These are phyloP conservation scores for Coriaria nepalensis DNA, from an alignment of 306 rosid species.

Conservation along the genomic window DNA sequence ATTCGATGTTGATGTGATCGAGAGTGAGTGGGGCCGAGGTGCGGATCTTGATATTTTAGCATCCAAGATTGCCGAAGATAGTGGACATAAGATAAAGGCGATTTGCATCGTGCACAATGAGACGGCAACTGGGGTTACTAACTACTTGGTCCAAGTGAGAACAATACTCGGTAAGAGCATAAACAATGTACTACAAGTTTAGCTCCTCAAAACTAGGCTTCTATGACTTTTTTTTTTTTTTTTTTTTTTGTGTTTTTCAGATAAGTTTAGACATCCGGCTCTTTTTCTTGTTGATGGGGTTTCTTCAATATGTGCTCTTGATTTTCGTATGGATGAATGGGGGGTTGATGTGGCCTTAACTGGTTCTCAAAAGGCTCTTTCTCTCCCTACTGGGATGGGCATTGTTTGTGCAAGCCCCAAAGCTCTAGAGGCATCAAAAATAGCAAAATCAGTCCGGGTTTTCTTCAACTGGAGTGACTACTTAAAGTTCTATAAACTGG, in stretches of 20 bases:
- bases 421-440: slow-evolving; percentile 79
- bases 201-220: too few species aligned
- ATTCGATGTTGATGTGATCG: slow-evolving; percentile 82
- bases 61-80: slow-evolving; percentile 69
- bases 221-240: too few species aligned
- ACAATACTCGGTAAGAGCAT: slow-evolving; percentile 54
- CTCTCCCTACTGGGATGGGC: slow-evolving; percentile 95
- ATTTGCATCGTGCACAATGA: slow-evolving; percentile 95
- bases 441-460: slow-evolving; percentile 73
- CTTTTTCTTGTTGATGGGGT: slow-evolving; percentile 94
- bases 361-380: slow-evolving; percentile 97
- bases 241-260: slow-evolving; percentile 20
- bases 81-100: slow-evolving; percentile 77
- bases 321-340: slow-evolving; percentile 99
- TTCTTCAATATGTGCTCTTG: slow-evolving; percentile 91
- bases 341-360: slow-evolving; percentile 95
- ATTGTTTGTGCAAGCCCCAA: slow-evolving; percentile 86
- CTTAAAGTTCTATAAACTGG: slow-evolving; percentile 81
- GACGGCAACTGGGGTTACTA: slow-evolving; percentile 97
- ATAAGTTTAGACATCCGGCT: slow-evolving; percentile 80
- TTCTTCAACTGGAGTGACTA: slow-evolving; percentile 97
- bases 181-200: too few species aligned
- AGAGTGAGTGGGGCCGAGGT: slow-evolving; percentile 96
- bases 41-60: slow-evolving; percentile 82
- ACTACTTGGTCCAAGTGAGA: slow-evolving; percentile 68